Base-by-base conservation (phyloP, 2,329 filamentous ascomycete genomes). In the Teratosphaeria nubilosa region DNA sequence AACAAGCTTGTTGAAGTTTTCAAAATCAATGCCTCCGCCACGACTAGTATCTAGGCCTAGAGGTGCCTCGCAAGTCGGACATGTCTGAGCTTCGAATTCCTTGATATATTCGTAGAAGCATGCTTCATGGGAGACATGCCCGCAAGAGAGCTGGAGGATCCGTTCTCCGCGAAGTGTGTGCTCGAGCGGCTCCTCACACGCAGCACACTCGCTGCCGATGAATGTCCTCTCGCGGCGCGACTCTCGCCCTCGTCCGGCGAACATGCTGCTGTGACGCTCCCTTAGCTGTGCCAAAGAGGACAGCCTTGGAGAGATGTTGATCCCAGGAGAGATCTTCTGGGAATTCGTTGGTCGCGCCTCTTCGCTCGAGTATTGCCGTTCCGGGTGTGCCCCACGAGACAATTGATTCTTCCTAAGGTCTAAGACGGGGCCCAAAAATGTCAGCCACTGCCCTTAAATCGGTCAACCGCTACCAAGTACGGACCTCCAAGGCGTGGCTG, bases 41-140 rank as follows among this genome's bases (percentile, higher is more conserved):
- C 94, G 84, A 72, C 90, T 96, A 6, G 91, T 94, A 74, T 99
- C 94, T 51, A 99, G 78, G 62, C 91, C 90, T 56, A 99, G 77
- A 22, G 94, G 91, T 63, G 91, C 88, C 77, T 96, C 88, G 75
- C 94, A 99, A 64, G 89, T 88, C 30, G 94, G 94, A 75, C 94
- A 99, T 69, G 90, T 91, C 69, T 97, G 91, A 56, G 89, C 89
- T 65, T 97, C 91, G 59, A 92, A 88, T 70, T 96, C 92, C 69
- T 90, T 88, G 67, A 99, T 95, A 71, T 95, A 96, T 74, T 99
- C 94, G 76, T 97, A 97, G 72, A 99, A 97, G 75, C 94, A 99
- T 37, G 92, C 94, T 74, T 97, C 94, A 72, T 99, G 94, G 11
- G 92, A 91, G 60, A 99, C 92, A 74, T 99, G 94, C n/a, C 86